Percentiles rank a stretch among this genome's conserved stretches.
These are phyloP conservation scores for Rhodamnia argentea DNA, from an alignment of 345 rosid species.

Conservation along the genomic window DNA sequence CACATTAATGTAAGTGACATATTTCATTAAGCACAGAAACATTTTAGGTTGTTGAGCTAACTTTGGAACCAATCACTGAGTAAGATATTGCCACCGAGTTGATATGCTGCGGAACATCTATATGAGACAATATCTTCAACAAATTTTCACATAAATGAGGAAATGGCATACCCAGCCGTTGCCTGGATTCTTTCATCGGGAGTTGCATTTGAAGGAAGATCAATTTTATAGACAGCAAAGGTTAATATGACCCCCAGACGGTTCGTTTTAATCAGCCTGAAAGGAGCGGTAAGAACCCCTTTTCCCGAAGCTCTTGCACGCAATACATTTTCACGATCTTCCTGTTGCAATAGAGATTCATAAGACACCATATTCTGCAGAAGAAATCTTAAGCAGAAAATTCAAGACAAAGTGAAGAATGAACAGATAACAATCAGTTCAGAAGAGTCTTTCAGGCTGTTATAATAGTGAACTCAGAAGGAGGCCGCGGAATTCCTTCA, in stretches of 20 bases:
- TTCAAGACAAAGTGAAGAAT: neutral
- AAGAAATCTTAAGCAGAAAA: neutral
- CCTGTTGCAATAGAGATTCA: constrained; percentile 31
- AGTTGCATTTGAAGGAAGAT: constrained; percentile 74
- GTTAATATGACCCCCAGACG: constrained; percentile 95
- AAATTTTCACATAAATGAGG: neutral
- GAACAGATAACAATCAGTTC: neutral
- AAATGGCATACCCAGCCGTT: constrained; percentile 63
- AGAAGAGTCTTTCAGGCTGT: neutral
- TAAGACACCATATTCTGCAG: neutral
- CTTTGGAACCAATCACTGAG: neutral
- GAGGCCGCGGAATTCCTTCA: neutral
- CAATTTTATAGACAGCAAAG: constrained; percentile 80
- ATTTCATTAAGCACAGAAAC: neutral
- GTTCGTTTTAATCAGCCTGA: constrained; percentile 74
- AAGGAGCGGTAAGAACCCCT: constrained; percentile 96
- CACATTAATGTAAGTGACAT: neutral
- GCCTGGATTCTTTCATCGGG: constrained; percentile 78
- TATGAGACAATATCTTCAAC: neutral
- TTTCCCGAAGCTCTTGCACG: constrained; percentile 85
- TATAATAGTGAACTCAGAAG: neutral
- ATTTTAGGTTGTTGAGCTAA: neutral
- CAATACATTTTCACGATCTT: constrained; percentile 82
- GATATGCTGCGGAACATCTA: neutral
- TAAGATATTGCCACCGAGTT: neutral